phyloP scores from a whole-genome alignment of 1,284 basidiomycete species.

The Papiliotrema flavescens region DNA sequence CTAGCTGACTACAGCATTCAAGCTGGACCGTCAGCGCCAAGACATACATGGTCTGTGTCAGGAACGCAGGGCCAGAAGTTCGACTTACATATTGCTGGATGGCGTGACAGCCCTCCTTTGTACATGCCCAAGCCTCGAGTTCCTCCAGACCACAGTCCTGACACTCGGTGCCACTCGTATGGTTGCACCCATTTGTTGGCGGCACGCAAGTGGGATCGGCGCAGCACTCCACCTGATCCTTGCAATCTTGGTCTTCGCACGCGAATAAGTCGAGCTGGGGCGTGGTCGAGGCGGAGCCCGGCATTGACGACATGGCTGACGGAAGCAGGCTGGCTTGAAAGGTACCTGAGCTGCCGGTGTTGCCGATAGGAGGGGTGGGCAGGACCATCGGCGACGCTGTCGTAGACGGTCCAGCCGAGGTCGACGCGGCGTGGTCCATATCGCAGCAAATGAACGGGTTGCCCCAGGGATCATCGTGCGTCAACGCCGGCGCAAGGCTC shows the following conservation, averaged over 20 bases:
- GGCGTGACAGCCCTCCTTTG: constrained; percentile 33
- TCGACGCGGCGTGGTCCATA: constrained; percentile 31
- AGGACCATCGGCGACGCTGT: neutral
- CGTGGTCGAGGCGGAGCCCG: constrained; percentile 1
- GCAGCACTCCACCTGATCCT: constrained; percentile 9
- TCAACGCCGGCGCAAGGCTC: constrained; percentile 2
- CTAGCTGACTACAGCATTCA: constrained; percentile 34
- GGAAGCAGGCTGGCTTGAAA: neutral
- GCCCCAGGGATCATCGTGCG: constrained; percentile 30
- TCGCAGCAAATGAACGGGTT: constrained; percentile 42
- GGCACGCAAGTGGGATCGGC: constrained; percentile 7
- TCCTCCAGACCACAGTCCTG: constrained; percentile 17
- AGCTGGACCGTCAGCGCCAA: constrained; percentile 22
- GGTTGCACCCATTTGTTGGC: neutral
- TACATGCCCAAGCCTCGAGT: constrained; percentile 30
- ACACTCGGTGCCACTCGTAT: neutral
- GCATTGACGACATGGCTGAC: neutral
- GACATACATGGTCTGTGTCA: no score
- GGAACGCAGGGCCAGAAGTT: no score
- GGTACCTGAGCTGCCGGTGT: neutral
- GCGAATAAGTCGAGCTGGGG: constrained; percentile 22
- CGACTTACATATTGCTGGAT: constrained; percentile 43
- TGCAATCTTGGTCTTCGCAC: constrained; percentile 20
- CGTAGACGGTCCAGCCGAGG: constrained; percentile 11
- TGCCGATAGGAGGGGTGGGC: neutral